Conservation (phyloP, 257 asterid genomes). For the Plectranthus barbatus region DNA sequence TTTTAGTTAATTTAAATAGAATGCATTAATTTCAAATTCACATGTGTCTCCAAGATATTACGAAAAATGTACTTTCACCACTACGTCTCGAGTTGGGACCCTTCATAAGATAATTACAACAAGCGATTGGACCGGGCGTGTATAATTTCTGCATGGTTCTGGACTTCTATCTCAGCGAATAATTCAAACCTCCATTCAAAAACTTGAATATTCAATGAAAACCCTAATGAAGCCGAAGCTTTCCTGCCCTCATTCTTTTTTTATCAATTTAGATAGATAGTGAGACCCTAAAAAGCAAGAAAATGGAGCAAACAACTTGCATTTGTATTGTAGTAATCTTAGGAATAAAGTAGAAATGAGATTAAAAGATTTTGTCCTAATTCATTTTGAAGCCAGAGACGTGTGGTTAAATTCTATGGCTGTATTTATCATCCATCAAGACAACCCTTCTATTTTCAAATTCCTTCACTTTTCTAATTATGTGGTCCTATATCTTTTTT, state of each 20-base stretch:
- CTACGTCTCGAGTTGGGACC: no score
- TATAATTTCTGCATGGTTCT: neutral
- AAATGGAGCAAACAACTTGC: neutral
- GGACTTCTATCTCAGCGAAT: neutral
- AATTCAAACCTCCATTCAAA: neutral
- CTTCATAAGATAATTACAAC: neutral
- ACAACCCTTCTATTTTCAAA: neutral
- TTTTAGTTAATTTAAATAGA: no score
- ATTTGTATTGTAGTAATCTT: neutral
- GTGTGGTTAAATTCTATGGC: neutral
- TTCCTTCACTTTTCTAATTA: neutral
- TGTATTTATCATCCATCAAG: neutral
- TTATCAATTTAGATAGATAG: neutral
- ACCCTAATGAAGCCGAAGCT: no score
- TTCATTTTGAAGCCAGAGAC: neutral
- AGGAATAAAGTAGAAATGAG: neutral
- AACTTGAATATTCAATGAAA: neutral
- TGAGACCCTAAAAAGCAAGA: neutral
- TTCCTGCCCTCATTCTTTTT: no score
- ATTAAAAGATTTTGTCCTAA: neutral
- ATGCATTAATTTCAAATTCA: no score
- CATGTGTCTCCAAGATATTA: no score
- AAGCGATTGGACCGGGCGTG: neutral
- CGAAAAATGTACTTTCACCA: no score
- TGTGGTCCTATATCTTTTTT: neutral